phyloP scores from a whole-genome alignment of 805 yeast genomes.

The Candida ovalis region DNA sequence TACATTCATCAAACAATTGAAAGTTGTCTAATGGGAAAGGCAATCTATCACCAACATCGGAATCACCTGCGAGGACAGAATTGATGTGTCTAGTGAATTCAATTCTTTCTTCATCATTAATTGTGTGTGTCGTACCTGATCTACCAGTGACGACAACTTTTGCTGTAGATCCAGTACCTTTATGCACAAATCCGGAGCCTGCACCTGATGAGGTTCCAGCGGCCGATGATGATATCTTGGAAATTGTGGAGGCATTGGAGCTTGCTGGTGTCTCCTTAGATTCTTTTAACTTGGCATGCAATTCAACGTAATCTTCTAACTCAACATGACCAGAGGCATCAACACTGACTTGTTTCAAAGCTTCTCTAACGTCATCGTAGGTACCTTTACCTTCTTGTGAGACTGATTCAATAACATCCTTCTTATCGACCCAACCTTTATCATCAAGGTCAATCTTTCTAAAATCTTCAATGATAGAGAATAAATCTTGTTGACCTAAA shows the following conservation, averaged over 20 bases:
- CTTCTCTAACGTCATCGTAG: slow-evolving; percentile 91
- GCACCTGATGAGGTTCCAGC: slow-evolving; percentile 30
- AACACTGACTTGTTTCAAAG: slow-evolving; percentile 83
- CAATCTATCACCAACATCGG: slow-evolving; percentile 74
- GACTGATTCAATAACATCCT: slow-evolving; percentile 79
- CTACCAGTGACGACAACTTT: slow-evolving; percentile 77
- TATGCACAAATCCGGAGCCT: slow-evolving; percentile 38
- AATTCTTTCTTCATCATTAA: slow-evolving; percentile 93
- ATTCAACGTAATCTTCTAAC: slow-evolving; percentile 85
- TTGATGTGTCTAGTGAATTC: slow-evolving; percentile 97
- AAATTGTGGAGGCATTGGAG: slow-evolving; percentile 20
- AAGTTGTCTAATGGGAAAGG: slow-evolving; percentile 93
- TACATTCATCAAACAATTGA: slow-evolving; percentile 94
- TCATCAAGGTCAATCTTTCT: slow-evolving; percentile 84
- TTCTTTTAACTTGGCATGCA: slow-evolving; percentile 77
- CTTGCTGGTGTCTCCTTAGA: slow-evolving; percentile 24
- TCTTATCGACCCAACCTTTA: slow-evolving; percentile 92
- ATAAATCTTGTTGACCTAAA: slow-evolving; percentile 81
- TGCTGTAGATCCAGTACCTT: slow-evolving; percentile 57
- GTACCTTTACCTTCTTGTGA: slow-evolving; percentile 74
- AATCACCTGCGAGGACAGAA: slow-evolving; percentile 83
- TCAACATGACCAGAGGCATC: slow-evolving; percentile 98
- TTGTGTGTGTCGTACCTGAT: slow-evolving; percentile 91
- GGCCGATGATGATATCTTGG: slow-evolving; percentile 20
- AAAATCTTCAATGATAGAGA: slow-evolving; percentile 81